phyloP scores from a whole-genome alignment of 1,139 yeast species.

The Candida neerlandica region DNA sequence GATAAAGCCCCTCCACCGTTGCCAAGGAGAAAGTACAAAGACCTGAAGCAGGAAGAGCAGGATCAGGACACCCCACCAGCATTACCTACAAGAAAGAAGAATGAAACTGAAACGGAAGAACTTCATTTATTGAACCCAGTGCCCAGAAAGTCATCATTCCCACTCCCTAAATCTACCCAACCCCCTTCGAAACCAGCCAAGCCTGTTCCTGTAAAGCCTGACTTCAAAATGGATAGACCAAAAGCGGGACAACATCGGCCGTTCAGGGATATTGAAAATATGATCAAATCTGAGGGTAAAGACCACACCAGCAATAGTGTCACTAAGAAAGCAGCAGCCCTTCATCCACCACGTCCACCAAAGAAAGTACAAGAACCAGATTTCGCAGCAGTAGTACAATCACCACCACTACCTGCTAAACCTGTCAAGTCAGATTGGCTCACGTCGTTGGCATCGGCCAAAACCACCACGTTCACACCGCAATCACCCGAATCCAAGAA shows the following conservation, averaged over 20 bases:
- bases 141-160: slow-evolving; percentile 15
- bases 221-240: background rate
- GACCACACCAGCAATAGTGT: no score
- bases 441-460: slow-evolving; percentile 7
- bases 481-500: slow-evolving; percentile 7
- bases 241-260: slow-evolving; percentile 18
- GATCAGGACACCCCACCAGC: background rate
- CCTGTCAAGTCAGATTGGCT: slow-evolving; percentile 10
- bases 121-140: slow-evolving; percentile 27
- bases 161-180: slow-evolving; percentile 1
- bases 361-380: no score
- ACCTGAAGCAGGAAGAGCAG: background rate
- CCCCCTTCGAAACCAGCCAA: background rate
- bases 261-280: slow-evolving; percentile 25
- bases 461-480: slow-evolving; percentile 10
- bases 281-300: slow-evolving; percentile 20
- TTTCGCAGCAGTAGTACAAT: no score
- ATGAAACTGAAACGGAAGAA: slow-evolving; percentile 17
- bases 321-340: slow-evolving; percentile 5
- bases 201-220: background rate
- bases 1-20: slow-evolving; percentile 17
- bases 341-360: slow-evolving; percentile 9
- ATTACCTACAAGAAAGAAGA: slow-evolving; percentile 1
- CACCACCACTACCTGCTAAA: slow-evolving; percentile 2
- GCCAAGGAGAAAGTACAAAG: slow-evolving; percentile 15